Conservation (phyloP, 129 eudicot species). For the Daucus carota region DNA sequence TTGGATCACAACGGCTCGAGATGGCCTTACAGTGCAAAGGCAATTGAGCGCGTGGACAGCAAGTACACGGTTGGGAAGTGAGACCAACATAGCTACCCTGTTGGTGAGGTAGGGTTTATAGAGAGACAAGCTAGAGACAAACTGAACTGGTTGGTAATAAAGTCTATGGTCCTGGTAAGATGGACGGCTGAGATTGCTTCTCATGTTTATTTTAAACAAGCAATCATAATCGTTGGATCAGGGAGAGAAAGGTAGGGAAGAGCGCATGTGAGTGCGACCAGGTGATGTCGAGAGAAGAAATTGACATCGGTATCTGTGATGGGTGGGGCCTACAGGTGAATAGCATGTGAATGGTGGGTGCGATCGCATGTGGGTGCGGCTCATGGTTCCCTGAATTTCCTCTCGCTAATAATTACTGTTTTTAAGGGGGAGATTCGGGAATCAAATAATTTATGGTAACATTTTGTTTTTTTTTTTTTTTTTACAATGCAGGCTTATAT, state of each 20-base stretch:
- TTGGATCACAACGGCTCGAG: too few species aligned
- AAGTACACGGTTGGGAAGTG: background rate
- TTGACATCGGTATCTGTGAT: constrained; percentile 13
- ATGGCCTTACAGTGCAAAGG: background rate
- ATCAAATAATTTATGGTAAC: too few species aligned
- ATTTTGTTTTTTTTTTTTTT: too few species aligned
- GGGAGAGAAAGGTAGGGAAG: background rate
- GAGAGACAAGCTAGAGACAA: constrained; percentile 18
- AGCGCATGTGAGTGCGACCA: constrained; percentile 18
- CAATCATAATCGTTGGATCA: constrained; percentile 19
- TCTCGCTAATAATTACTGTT: too few species aligned
- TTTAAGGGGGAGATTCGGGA: too few species aligned
- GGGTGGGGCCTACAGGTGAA: background rate
- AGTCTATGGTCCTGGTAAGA: background rate
- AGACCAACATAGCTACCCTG: constrained; percentile 13
- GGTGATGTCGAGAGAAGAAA: constrained; percentile 12
- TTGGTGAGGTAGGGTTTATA: constrained; percentile 11
- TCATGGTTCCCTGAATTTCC: too few species aligned
- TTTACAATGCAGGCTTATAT: too few species aligned
- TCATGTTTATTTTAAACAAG: background rate
- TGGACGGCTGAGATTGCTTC: background rate
- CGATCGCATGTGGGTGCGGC: background rate
- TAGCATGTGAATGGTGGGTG: constrained; percentile 1
- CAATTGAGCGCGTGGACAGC: background rate
- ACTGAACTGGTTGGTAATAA: constrained; percentile 9